Conservation (phyloP, 2,329 filamentous ascomycete genomes). For the Ophidiomyces ophidiicola region DNA sequence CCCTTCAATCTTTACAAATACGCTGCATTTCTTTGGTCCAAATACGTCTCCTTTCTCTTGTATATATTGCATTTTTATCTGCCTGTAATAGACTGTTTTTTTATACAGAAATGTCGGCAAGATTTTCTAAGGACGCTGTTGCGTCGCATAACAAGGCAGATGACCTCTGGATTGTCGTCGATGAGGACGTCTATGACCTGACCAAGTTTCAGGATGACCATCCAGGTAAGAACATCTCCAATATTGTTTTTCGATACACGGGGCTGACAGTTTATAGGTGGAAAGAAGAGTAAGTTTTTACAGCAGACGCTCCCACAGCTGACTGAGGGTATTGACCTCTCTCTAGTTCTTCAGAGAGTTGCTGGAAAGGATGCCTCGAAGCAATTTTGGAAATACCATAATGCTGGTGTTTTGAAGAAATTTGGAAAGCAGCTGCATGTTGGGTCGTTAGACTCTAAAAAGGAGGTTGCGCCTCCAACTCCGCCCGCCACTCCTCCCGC, state of each 20-base stretch:
- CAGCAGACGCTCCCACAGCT: no score
- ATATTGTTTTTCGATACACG: neutral
- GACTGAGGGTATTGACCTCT: slow-evolving; percentile 1
- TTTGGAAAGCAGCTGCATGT: slow-evolving; percentile 49
- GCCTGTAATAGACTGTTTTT: neutral
- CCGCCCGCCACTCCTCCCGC: slow-evolving; percentile 32
- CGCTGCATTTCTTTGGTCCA: neutral
- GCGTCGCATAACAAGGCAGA: slow-evolving; percentile 54
- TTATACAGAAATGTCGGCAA: slow-evolving; percentile 65
- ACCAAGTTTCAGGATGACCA: slow-evolving; percentile 18
- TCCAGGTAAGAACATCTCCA: slow-evolving; percentile 14
- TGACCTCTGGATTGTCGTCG: slow-evolving; percentile 18
- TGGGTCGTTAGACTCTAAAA: slow-evolving; percentile 75
- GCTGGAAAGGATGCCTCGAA: slow-evolving; percentile 57
- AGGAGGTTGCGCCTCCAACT: slow-evolving; percentile 43
- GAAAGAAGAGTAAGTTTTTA: slow-evolving; percentile 15
- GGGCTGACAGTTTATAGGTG: slow-evolving; percentile 8
- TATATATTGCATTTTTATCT: neutral
- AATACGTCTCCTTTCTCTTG: neutral
- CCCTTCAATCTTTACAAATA: neutral
- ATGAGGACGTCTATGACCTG: slow-evolving; percentile 17
- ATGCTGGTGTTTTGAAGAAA: slow-evolving; percentile 49
- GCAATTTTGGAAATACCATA: slow-evolving; percentile 57
- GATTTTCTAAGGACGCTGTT: slow-evolving; percentile 73
- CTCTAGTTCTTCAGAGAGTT: slow-evolving; percentile 49